Conservation (phyloP, 1,284 basidiomycete species). For the Boletellus deceptivus region DNA sequence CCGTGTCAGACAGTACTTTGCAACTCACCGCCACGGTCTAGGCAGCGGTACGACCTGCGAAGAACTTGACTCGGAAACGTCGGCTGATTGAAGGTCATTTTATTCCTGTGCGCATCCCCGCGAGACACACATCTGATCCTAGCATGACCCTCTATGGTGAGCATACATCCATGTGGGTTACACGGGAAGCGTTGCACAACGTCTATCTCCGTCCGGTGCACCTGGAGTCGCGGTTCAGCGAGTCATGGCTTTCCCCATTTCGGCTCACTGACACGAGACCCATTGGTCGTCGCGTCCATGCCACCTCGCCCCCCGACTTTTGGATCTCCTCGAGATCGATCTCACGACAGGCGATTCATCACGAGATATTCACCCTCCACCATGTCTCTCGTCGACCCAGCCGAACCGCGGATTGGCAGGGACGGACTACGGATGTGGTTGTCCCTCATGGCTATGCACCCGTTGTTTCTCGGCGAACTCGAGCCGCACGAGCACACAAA, state of each 20-base stretch:
- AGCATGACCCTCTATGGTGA: background rate
- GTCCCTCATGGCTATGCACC: constrained; percentile 12
- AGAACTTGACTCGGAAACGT: constrained; percentile 21
- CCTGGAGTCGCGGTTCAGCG: constrained; percentile 23
- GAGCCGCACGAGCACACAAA: too few relatives aligned
- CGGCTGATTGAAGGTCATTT: constrained; percentile 17
- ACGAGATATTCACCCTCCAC: background rate
- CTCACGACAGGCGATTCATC: constrained; percentile 10
- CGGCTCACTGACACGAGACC: too few relatives aligned
- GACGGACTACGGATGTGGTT: too few relatives aligned
- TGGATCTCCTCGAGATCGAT: constrained; percentile 19
- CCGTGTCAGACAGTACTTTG: constrained; percentile 9
- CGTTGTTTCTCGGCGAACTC: too few relatives aligned
- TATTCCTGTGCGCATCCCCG: constrained; percentile 13
- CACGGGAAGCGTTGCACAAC: constrained; percentile 11
- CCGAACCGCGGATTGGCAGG: background rate
- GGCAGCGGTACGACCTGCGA: constrained; percentile 16
- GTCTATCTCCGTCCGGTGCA: constrained; percentile 13
- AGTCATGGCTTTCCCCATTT: background rate
- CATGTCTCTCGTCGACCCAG: background rate
- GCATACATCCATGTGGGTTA: constrained; percentile 9
- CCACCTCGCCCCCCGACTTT: constrained; percentile 13
- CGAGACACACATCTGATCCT: background rate
- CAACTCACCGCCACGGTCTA: constrained; percentile 16
- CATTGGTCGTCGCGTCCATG: constrained; percentile 8